phyloP scores from a whole-genome alignment of 164 flowering plant genomes.

The Aristolochia fimbriata region DNA sequence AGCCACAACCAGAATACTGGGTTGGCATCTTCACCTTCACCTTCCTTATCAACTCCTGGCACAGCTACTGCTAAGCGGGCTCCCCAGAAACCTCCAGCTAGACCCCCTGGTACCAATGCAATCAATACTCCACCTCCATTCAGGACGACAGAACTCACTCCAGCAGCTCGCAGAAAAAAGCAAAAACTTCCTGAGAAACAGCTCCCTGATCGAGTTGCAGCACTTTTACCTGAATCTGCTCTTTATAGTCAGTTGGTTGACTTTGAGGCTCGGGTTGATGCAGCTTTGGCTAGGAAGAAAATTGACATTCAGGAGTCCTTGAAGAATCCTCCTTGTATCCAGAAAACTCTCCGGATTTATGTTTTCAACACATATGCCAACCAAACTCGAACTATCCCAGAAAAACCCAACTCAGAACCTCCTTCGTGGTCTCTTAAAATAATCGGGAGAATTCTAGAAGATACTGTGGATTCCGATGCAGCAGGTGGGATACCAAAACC shows the following conservation, averaged over 20 bases:
- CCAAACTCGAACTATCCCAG: slow-evolving; percentile 31
- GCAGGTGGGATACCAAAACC: slow-evolving; percentile 27
- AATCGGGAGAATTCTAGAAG: slow-evolving; percentile 73
- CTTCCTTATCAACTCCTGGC: slow-evolving; percentile 37
- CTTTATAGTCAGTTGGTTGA: slow-evolving; percentile 70
- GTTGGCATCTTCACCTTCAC: slow-evolving; percentile 36
- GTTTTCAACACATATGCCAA: slow-evolving; percentile 71
- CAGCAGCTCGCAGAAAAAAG: slow-evolving; percentile 72
- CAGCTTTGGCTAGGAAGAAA: slow-evolving; percentile 67
- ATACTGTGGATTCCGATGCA: slow-evolving; percentile 50
- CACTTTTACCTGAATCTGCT: slow-evolving; percentile 70
- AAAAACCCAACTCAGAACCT: slow-evolving; percentile 41
- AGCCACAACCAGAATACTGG: slow-evolving; percentile 24
- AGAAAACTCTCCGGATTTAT: slow-evolving; percentile 62
- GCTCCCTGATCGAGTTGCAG: slow-evolving; percentile 66
- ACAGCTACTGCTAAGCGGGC: slow-evolving; percentile 39
- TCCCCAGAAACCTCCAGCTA: slow-evolving; percentile 59
- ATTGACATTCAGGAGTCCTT: slow-evolving; percentile 60
- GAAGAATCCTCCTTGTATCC: slow-evolving; percentile 50
- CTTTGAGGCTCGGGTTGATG: slow-evolving; percentile 64
- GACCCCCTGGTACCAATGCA: slow-evolving; percentile 44
- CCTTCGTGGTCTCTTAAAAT: slow-evolving; percentile 86
- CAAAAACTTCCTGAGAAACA: slow-evolving; percentile 53
- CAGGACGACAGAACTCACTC: slow-evolving; percentile 74
- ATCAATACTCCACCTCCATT: slow-evolving; percentile 32